Conservation (phyloP, 2,329 filamentous ascomycete genomes). For the Sphaerulina vaccinii region DNA sequence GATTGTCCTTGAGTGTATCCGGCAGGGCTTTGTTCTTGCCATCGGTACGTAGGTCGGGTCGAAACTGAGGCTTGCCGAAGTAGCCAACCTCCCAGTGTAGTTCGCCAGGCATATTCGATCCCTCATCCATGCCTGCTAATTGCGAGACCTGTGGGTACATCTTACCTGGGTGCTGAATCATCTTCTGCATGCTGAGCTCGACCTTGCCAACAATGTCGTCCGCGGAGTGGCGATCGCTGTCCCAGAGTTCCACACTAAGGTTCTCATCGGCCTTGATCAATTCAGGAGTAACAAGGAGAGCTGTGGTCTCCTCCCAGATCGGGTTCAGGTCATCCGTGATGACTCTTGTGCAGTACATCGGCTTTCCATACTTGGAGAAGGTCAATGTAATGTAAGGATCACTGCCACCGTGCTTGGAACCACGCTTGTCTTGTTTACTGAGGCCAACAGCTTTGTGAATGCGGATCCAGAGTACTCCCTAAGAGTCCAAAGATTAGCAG, state of each 20-base stretch:
- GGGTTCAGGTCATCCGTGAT: slow-evolving; percentile 94
- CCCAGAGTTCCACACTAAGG: slow-evolving; percentile 91
- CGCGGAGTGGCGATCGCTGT: slow-evolving; percentile 86
- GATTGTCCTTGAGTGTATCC: slow-evolving; percentile 67
- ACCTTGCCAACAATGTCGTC: slow-evolving; percentile 96
- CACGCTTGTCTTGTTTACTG: slow-evolving; percentile 85
- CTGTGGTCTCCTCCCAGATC: slow-evolving; percentile 84
- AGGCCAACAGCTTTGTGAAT: slow-evolving; percentile 85
- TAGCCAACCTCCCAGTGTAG: slow-evolving; percentile 96
- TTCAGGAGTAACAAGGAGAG: slow-evolving; percentile 81
- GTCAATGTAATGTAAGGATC: slow-evolving; percentile 94
- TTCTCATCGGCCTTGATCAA: slow-evolving; percentile 92
- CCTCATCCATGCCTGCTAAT: slow-evolving; percentile 77
- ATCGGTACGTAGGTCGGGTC: slow-evolving; percentile 78
- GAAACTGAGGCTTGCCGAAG: slow-evolving; percentile 87
- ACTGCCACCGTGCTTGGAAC: slow-evolving; percentile 80
- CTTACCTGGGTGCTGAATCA: slow-evolving; percentile 88
- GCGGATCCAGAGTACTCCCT: slow-evolving; percentile 83
- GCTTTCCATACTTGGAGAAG: slow-evolving; percentile 96
- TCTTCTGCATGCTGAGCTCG: slow-evolving; percentile 87
- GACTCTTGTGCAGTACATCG: slow-evolving; percentile 94
- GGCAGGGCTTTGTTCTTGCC: slow-evolving; percentile 80
- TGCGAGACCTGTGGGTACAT: slow-evolving; percentile 90
- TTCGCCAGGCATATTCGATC: slow-evolving; percentile 86
- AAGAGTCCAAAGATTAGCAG: background rate